Base-by-base conservation (phyloP, 768 basidiomycete genomes). In the Boletus insuetus region DNA sequence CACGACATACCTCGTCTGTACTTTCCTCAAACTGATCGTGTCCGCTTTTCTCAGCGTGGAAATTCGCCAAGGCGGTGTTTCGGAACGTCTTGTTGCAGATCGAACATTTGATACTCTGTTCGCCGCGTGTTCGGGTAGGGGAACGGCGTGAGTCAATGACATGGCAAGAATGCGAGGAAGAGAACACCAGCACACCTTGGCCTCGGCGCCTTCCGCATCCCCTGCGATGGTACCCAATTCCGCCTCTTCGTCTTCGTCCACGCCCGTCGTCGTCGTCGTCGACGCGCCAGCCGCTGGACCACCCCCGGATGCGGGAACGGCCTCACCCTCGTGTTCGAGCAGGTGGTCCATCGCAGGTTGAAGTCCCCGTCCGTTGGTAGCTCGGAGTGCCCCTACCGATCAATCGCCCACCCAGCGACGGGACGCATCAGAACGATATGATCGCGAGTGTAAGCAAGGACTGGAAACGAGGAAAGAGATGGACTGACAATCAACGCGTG, bases 1-100 rank as follows among this genome's bases (percentile, higher is more conserved):
- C 26, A 26, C 13, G 32, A 46, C 49, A 47, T 45, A 91, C 94
- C 80, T 98, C 96, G 65, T 98, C 94, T 0, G 85, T 91, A 2
- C 90, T 94, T 66, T 98, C 96, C 68, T 97, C 95, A 59, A 98
- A 98, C 61, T 94, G 86, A 70, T 93, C 87, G 68, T 99, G 96
- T 0, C 96, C 96, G 61, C 86, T 91, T 77, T 94, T 94, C 72
- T 95, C 93, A 0, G 94, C 95, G 64, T 97, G 95, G 71, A 84
- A 96, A 61, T 91, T 91, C 14, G 92, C 95, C 16, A 96, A 76
- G 3, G 90, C 91, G 0, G 90, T 87, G 62, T 91, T 94, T 65
- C 77, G 76, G 78, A 97, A 97, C 22, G 84, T 77, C 75, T 97
- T 97, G 56, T 86, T 83, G 69, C 94, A 96, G 64, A 88, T 70